Evolutionary conservation across 2,329 filamentous ascomycete species (phyloP).

Genomic region (Aureobasidium sp.): DNA sequence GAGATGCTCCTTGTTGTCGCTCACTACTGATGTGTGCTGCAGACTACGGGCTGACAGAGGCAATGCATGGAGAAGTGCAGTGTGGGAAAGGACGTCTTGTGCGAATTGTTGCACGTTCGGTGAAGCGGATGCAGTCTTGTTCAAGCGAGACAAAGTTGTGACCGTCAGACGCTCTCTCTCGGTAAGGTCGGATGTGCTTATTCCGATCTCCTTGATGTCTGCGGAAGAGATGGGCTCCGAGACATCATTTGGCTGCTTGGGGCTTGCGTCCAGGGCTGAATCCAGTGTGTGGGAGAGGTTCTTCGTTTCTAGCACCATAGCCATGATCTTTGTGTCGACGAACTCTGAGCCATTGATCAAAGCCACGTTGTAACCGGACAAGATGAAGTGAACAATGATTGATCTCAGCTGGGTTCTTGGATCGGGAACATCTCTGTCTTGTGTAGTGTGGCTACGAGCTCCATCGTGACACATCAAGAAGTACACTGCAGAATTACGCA

Average conservation of each 20-base stretch:
- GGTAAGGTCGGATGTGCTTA: slow-evolving; percentile 17
- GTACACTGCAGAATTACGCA: slow-evolving; percentile 49
- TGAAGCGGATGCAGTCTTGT: slow-evolving; percentile 14
- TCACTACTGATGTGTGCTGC: slow-evolving; percentile 11
- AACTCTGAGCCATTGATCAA: slow-evolving; percentile 59
- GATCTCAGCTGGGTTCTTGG: slow-evolving; percentile 30
- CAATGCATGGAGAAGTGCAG: slow-evolving; percentile 25
- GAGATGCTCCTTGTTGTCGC: slow-evolving; percentile 20
- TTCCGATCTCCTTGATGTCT: not conserved
- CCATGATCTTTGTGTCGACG: slow-evolving; percentile 55
- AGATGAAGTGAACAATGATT: slow-evolving; percentile 51
- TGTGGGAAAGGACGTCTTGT: slow-evolving; percentile 24
- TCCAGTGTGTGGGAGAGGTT: slow-evolving; percentile 14
- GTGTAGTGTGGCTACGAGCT: slow-evolving; percentile 22
- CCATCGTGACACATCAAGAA: slow-evolving; percentile 67
- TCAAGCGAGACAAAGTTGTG: slow-evolving; percentile 20
- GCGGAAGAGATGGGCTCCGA: not conserved
- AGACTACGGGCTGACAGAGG: slow-evolving; percentile 27
- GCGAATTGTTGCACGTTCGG: not conserved
- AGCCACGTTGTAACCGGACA: slow-evolving; percentile 53
- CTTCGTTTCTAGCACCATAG: slow-evolving; percentile 39
- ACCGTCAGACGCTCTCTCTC: slow-evolving; percentile 25
- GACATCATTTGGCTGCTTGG: not conserved
- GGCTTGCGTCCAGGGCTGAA: not conserved
- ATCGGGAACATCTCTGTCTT: slow-evolving; percentile 14